Conservation (phyloP, 768 basidiomycete species). For the Infundibulicybe gibba region DNA sequence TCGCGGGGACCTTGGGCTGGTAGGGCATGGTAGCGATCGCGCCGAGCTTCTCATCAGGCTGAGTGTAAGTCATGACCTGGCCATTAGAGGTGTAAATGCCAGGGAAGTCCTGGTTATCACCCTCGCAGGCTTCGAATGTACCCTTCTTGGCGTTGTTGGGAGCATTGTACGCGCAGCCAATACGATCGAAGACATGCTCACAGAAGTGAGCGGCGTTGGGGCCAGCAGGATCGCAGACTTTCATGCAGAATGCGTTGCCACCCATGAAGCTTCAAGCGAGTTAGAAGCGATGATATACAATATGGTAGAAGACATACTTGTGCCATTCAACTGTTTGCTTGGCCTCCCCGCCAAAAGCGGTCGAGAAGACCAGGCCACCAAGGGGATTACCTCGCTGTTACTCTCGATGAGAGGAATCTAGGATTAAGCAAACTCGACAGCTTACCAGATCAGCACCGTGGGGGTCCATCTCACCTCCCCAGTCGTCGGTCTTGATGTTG, state of each 20-base stretch:
- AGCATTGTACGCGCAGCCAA: constrained; percentile 72
- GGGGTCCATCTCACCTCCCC: constrained; percentile 70
- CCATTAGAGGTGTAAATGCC: constrained; percentile 44
- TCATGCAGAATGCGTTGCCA: constrained; percentile 60
- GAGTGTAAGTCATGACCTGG: constrained; percentile 31
- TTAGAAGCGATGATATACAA: not conserved
- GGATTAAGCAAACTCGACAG: not conserved
- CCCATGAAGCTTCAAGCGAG: constrained; percentile 62
- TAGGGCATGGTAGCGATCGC: constrained; percentile 35
- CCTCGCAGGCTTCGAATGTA: constrained; percentile 61
- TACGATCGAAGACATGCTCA: constrained; percentile 71
- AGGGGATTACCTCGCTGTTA: constrained; percentile 74
- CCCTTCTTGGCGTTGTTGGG: constrained; percentile 59
- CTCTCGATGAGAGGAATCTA: too few species aligned
- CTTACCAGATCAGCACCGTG: constrained; percentile 47
- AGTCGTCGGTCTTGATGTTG: constrained; percentile 45
- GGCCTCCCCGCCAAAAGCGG: constrained; percentile 41
- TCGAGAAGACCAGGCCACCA: constrained; percentile 69
- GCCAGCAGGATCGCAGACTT: constrained; percentile 60
- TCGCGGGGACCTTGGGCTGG: constrained; percentile 30
- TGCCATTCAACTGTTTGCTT: constrained; percentile 66
- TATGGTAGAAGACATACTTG: constrained; percentile 37
- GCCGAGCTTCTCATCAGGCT: constrained; percentile 36
- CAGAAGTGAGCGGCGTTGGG: constrained; percentile 49
- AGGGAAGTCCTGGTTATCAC: constrained; percentile 60